Percentiles rank a stretch among this genome's conserved stretches.
Evolutionary conservation across 75 land plant species (phyloP).

Genomic region (Picea glauca): DNA sequence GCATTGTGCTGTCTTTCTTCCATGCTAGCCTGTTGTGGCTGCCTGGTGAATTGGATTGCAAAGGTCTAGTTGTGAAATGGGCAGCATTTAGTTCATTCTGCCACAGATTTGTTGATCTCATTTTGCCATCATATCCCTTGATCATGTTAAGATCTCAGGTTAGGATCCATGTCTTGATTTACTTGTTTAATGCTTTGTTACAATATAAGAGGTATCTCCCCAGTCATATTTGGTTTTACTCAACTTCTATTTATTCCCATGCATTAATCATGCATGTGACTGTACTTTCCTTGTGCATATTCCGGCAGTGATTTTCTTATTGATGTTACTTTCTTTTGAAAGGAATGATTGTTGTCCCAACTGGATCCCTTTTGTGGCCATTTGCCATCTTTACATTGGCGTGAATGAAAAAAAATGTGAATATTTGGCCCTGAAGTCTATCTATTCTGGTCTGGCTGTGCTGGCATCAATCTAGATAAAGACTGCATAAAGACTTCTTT

Average conservation of each 20-base stretch:
- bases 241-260: background rate
- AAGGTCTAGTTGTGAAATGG: background rate
- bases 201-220: background rate
- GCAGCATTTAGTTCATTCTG: background rate
- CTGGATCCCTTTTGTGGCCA: background rate
- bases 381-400: background rate
- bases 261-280: background rate
- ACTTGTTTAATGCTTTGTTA: background rate
- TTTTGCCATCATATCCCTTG: background rate
- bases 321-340: background rate
- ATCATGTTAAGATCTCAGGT: background rate
- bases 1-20: slow-evolving; percentile 1
- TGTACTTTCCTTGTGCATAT: background rate
- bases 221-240: background rate
- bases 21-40: background rate
- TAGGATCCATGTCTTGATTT: background rate
- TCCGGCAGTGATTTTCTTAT: background rate
- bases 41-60: background rate
- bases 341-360: background rate
- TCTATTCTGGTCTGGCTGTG: background rate
- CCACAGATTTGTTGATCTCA: background rate
- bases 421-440: background rate
- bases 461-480: background rate
- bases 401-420: background rate
- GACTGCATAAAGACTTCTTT: too few relatives aligned